Base-by-base conservation (phyloP, 768 basidiomycete genomes). In the Boletus subcaerulescens region DNA sequence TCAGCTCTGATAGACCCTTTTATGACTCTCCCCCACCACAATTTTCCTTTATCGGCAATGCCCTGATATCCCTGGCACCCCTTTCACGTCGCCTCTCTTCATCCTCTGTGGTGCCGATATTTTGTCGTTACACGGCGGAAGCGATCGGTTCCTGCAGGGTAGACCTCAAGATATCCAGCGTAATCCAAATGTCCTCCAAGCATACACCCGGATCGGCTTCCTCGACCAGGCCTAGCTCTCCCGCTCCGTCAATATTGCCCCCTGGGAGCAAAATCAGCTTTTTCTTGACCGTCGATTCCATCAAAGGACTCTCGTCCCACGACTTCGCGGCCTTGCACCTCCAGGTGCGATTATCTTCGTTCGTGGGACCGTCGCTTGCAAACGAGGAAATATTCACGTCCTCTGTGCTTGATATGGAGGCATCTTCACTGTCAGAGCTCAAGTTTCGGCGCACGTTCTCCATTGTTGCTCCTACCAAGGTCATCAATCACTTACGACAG, bases 111-210 rank as follows among this genome's bases (percentile, higher is more conserved):
- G 83, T 91, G 15, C 93, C 94, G 1, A 93, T 99, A 65, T 92
- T 93, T 69, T 96, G 93, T 66, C 85, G 90, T 32, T 96, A 95
- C 65, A 97, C 94, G 1, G 82, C 92, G 45, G 96, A 98, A 67
- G 95, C 95, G 2, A 93, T 98, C 60, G 97, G 96, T 2, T 93
- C 92, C 26, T 98, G 95, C 73, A 84, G 93, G 22, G 78, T 97
- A 50, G 85, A 88, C 60, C 79, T 97, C 71, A 91, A 86, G 72
- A 80, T 93, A 42, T 80, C 89, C 60, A 91, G 85, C 58, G 81
- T 90, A 38, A 74, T 84, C 26, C 67, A 67, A 45, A 69, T 83
- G 40, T 77, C 87, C 3, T 71, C 84, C 8, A 84, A 81, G 71
- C 78, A 86, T 66, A 70, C 76, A 36, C 79, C 81, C 59, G 77